phyloP scores from a whole-genome alignment of 2,329 filamentous ascomycete species.

The Trichoderma koningiopsis region DNA sequence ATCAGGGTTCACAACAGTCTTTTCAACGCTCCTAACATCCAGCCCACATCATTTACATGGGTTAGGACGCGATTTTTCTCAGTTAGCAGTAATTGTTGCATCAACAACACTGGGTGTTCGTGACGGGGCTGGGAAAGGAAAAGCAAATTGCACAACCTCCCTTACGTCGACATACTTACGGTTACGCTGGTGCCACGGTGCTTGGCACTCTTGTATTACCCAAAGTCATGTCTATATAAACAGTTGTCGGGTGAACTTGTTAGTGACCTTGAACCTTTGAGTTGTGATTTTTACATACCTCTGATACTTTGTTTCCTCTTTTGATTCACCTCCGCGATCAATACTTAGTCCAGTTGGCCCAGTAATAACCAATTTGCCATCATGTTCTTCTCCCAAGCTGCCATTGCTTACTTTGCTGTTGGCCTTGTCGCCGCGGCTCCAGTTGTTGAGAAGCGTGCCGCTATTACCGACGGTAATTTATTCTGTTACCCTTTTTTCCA shows the following conservation, averaged over 20 bases:
- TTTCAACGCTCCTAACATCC: too few relatives aligned
- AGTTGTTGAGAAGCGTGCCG: background rate
- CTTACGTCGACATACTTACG: background rate
- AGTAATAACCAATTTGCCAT: background rate
- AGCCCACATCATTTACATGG: background rate
- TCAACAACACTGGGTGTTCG: background rate
- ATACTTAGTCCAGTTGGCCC: background rate
- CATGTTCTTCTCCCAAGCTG: slow-evolving; percentile 24
- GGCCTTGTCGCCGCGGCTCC: background rate
- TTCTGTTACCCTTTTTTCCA: too few relatives aligned
- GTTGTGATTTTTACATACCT: background rate
- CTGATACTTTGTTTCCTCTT: background rate
- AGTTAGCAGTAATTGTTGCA: background rate
- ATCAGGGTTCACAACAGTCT: too few relatives aligned
- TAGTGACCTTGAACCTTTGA: background rate
- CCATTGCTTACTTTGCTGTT: slow-evolving; percentile 25
- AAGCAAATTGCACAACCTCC: background rate
- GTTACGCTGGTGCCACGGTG: background rate
- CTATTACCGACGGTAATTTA: background rate
- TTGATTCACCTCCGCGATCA: background rate
- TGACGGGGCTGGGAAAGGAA: background rate
- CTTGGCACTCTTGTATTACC: background rate
- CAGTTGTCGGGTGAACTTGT: too few relatives aligned
- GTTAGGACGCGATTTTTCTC: background rate
- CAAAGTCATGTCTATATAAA: background rate